These are phyloP conservation scores for Gamarada debralockiae DNA, from an alignment of 495 filamentous ascomycete species.

Conservation along the genomic window DNA sequence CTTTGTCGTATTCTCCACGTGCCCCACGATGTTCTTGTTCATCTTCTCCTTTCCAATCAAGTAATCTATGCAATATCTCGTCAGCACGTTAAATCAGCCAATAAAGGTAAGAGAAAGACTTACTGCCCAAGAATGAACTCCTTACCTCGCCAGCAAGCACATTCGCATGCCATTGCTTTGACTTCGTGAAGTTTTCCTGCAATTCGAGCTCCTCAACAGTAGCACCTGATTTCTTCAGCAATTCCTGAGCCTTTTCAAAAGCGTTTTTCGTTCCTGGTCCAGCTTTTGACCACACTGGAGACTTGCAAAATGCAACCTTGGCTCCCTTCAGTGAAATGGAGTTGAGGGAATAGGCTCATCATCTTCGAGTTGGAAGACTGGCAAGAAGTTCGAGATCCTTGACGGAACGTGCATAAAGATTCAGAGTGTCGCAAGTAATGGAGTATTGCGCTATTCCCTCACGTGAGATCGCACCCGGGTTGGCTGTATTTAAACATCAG, in stretches of 20 bases:
- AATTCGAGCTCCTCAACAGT: conserved; percentile 43
- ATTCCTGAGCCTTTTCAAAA: conserved; percentile 32
- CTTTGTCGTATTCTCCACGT: conserved; percentile 39
- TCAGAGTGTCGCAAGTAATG: conserved; percentile 47
- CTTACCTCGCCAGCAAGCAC: conserved; percentile 39
- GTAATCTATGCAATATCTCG: conserved; percentile 32
- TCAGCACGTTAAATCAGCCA: background rate
- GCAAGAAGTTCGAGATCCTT: conserved; percentile 47
- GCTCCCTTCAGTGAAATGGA: conserved; percentile 34
- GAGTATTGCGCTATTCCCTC: conserved; percentile 48
- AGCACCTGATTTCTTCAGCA: conserved; percentile 39
- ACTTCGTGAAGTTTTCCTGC: conserved; percentile 37
- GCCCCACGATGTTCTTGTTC: conserved; percentile 28
- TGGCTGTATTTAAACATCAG: conserved; percentile 27
- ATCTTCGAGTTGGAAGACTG: conserved; percentile 42
- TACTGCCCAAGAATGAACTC: conserved; percentile 34
- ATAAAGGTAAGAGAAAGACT: conserved; percentile 2
- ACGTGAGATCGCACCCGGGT: conserved; percentile 51
- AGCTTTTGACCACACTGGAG: conserved; percentile 41
- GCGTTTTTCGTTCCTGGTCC: conserved; percentile 42
- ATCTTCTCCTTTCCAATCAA: conserved; percentile 36
- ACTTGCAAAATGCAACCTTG: conserved; percentile 45
- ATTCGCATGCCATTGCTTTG: conserved; percentile 36
- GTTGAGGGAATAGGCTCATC: conserved; percentile 29
- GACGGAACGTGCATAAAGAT: conserved; percentile 43